Base-by-base conservation (phyloP, 306 rosid species). In the Benincasa hispida region DNA sequence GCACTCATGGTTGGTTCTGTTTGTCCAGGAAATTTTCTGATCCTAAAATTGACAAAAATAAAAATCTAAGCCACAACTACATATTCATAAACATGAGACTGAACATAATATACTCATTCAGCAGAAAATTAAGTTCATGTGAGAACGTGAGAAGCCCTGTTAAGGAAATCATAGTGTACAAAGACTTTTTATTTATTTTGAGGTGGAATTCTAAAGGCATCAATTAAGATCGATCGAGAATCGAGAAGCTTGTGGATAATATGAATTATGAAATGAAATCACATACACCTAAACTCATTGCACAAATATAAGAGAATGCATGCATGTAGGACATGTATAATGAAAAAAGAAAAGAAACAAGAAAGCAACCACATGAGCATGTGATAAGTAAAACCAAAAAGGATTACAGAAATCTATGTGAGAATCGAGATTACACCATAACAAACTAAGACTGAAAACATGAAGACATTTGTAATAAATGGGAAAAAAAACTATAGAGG, bases 1-100 rank as follows among this genome's bases (percentile, higher is more conserved):
- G 99, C 99, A 78, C 99, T 95, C 91, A 95, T 82, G 37, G 99
- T 95, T 76, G 99, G 93, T 82, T 90, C 97, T 10, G 99, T 95
- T 84, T 95, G 98, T 60, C 99, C 96, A 2, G 98, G 99, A 82
- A 92, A 95, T 78, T 95, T 92, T 79, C 93, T 86, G 82, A 95
- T 92, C 88, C 98, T 92, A 72, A 24, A 81, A 70, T 47, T 19
- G 35, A 14, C 13, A 14, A 8, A 27, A 27, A 22, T 24, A 39
- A 6, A 59, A 22, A 13, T 41, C 65, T 74, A 41, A 74, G 79
- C 48, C 37, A 72, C 58, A 81, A 5, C 48, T 61, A 22, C 35
- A 59, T 6, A 55, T 55, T 11, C 22, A 8, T 55, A 55, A 55
- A 55, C 59, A 9, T 14, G 67, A 62, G 72, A 21, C 30, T 0